Conservation (phyloP, 139 green algal genomes). For the Micractinium conductrix region DNA sequence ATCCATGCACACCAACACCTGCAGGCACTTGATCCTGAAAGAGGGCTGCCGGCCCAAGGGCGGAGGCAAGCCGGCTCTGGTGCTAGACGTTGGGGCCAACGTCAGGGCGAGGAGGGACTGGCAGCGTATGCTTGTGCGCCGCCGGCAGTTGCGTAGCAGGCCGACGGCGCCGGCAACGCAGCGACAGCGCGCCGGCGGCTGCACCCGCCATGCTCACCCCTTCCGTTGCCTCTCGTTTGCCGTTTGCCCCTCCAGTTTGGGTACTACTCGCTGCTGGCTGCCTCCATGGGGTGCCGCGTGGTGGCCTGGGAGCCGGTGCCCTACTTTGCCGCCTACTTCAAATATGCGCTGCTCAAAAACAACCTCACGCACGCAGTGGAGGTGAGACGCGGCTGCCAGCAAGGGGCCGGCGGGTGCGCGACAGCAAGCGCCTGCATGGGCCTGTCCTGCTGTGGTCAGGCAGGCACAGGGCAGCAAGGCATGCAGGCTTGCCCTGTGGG, state of each 20-base stretch:
- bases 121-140: too few species aligned
- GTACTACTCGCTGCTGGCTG: slow-evolving; percentile 76
- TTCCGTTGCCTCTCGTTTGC: neutral
- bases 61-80: slow-evolving; percentile 37
- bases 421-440: too few species aligned
- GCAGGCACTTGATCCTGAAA: slow-evolving; percentile 50
- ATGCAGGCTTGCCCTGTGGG: neutral
- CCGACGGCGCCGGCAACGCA: too few species aligned
- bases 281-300: slow-evolving; percentile 78
- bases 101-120: neutral
- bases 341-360: slow-evolving; percentile 70
- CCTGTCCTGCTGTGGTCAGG: too few species aligned
- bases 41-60: slow-evolving; percentile 39
- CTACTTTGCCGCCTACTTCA: slow-evolving; percentile 73
- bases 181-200: too few species aligned
- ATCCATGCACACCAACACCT: too few species aligned
- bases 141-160: too few species aligned
- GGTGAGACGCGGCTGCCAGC: slow-evolving; percentile 16
- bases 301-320: slow-evolving; percentile 85
- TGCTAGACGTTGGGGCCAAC: slow-evolving; percentile 82
- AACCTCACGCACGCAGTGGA: slow-evolving; percentile 47
- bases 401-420: too few species aligned
- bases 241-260: slow-evolving; percentile 60
- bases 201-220: neutral
- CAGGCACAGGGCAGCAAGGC: neutral